Evolutionary conservation across 768 basidiomycete genomes (phyloP).

Genomic region (Lactarius sp.): DNA sequence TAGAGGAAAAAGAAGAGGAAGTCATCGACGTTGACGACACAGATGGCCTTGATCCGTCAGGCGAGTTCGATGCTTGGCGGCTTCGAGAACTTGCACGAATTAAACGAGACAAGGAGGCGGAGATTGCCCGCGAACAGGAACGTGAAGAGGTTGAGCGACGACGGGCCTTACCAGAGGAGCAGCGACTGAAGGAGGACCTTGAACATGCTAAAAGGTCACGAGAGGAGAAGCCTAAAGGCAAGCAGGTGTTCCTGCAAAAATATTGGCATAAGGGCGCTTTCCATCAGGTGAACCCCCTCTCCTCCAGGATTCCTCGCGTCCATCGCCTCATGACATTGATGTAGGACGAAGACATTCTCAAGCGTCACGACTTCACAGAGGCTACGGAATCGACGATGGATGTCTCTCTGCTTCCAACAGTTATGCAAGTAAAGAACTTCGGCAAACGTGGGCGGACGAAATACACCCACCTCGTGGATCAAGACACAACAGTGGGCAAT

Average conservation of each 20-base stretch:
- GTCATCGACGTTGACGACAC: slow-evolving; percentile 92
- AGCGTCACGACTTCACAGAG: slow-evolving; percentile 80
- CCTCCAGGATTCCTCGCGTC: not conserved
- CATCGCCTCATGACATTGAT: slow-evolving; percentile 20
- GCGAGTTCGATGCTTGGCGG: slow-evolving; percentile 95
- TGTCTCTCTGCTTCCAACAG: slow-evolving; percentile 81
- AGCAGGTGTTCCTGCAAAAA: slow-evolving; percentile 92
- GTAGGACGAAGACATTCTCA: slow-evolving; percentile 85
- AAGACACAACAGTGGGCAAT: slow-evolving; percentile 71
- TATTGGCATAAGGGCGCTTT: slow-evolving; percentile 99
- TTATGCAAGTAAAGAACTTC: slow-evolving; percentile 97
- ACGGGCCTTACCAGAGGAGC: slow-evolving; percentile 88
- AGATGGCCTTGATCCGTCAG: slow-evolving; percentile 83
- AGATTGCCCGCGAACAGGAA: slow-evolving; percentile 74
- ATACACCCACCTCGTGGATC: slow-evolving; percentile 92
- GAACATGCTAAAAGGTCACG: slow-evolving; percentile 78
- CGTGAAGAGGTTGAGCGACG: slow-evolving; percentile 88
- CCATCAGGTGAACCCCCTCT: slow-evolving; percentile 64
- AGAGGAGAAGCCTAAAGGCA: slow-evolving; percentile 85
- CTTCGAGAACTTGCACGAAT: slow-evolving; percentile 90
- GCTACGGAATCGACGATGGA: slow-evolving; percentile 87
- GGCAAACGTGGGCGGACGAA: slow-evolving; percentile 90
- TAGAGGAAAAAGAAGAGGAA: slow-evolving; percentile 85
- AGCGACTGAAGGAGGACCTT: slow-evolving; percentile 87
- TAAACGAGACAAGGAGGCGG: slow-evolving; percentile 90